These are phyloP conservation scores for Xylaria acuta DNA, from an alignment of 495 filamentous ascomycete genomes.

Conservation along the genomic window DNA sequence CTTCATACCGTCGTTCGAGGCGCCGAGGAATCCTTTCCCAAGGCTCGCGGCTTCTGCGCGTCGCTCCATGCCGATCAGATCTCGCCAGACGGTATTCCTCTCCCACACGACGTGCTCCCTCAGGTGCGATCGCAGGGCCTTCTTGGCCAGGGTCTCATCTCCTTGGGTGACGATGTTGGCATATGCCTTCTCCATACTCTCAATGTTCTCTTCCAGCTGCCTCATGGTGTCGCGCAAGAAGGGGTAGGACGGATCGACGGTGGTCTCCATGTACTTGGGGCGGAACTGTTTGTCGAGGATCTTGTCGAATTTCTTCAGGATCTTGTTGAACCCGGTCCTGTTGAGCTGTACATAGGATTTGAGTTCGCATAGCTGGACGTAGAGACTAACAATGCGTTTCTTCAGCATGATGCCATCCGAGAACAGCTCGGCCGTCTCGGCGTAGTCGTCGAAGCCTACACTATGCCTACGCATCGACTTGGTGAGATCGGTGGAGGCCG, in stretches of 20 bases:
- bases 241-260: conserved; percentile 74
- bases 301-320: conserved; percentile 99
- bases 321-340: conserved; percentile 93
- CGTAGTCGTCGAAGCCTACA: conserved; percentile 71
- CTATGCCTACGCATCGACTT: conserved; percentile 61
- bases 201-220: conserved; percentile 71
- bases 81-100: conserved; percentile 96
- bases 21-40: conserved; percentile 81
- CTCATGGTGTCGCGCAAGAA: conserved; percentile 75
- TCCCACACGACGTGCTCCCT: conserved; percentile 99
- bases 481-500: conserved; percentile 58
- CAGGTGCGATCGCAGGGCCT: conserved; percentile 88
- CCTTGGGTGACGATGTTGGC: conserved; percentile 81
- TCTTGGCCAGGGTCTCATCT: conserved; percentile 72
- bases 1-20: conserved; percentile 70
- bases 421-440: conserved; percentile 75
- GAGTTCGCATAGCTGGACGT: conserved; percentile 93
- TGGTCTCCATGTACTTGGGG: conserved; percentile 72
- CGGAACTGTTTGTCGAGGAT: conserved; percentile 82
- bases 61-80: conserved; percentile 97
- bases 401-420: conserved; percentile 87
- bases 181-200: conserved; percentile 77
- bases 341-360: conserved; percentile 97
- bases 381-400: conserved; percentile 83
- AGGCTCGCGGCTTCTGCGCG: conserved; percentile 95